phyloP scores from a whole-genome alignment of 179 eudicot genomes.

The Vitellaria paradoxa region DNA sequence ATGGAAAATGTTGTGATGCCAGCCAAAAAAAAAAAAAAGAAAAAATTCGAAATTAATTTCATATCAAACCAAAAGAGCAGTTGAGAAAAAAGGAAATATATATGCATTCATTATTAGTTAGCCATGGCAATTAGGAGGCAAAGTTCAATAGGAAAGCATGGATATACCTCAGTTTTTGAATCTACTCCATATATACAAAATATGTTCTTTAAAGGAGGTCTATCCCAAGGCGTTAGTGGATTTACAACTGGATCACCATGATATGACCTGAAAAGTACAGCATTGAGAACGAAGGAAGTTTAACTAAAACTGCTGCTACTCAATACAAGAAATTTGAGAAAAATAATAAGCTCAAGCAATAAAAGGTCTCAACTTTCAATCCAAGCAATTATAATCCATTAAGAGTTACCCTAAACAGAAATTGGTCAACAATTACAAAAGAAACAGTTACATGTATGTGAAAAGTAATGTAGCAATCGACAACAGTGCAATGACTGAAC shows the following conservation, averaged over 20 bases:
- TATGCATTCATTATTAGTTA: background rate
- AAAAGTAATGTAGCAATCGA: background rate
- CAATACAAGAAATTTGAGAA: background rate
- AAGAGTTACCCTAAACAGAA: background rate
- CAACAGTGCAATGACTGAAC: background rate
- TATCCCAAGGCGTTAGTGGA: constrained; percentile 94
- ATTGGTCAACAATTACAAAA: background rate
- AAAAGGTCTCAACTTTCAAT: background rate
- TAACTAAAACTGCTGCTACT: background rate
- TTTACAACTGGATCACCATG: constrained; percentile 85
- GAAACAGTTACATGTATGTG: background rate
- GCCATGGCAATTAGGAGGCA: constrained; percentile 1
- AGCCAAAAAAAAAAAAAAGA: background rate
- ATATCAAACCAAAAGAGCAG: background rate
- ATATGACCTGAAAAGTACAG: constrained; percentile 60
- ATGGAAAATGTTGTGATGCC: background rate
- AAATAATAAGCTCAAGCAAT: background rate
- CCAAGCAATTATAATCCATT: constrained; percentile 5
- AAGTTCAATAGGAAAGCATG: background rate
- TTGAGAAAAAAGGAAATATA: background rate
- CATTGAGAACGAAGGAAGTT: constrained; percentile 2
- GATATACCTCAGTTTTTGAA: constrained; percentile 80
- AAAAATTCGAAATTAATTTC: background rate
- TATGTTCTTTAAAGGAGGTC: constrained; percentile 92
- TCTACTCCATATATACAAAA: constrained; percentile 95